These are phyloP conservation scores for Arachis monticola DNA, from an alignment of 331 rosid genomes.

Conservation along the genomic window DNA sequence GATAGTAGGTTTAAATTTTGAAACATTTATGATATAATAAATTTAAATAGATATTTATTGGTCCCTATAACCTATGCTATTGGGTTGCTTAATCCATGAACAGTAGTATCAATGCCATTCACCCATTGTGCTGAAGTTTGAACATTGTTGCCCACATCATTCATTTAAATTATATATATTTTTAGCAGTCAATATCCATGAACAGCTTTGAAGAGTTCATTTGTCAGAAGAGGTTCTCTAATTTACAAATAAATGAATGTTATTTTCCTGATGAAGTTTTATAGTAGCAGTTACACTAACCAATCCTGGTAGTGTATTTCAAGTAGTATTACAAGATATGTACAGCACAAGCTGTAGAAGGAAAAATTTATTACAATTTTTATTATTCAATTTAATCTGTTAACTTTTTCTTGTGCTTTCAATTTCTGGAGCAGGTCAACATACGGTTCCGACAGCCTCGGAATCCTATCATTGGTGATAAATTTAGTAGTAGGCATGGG, in stretches of 20 bases:
- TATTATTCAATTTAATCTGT: constrained; percentile 20
- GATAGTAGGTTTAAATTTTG: constrained; percentile 4
- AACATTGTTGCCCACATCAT: not conserved
- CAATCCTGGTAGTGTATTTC: not conserved
- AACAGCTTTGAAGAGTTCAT: constrained; percentile 5
- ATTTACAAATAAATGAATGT: not conserved
- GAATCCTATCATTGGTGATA: constrained; percentile 92
- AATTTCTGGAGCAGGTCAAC: constrained; percentile 62
- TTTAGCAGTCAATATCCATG: not conserved
- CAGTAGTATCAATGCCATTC: not conserved
- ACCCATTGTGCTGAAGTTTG: not conserved
- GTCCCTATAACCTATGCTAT: not conserved
- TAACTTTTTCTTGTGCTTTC: not conserved
- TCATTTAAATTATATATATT: not conserved
- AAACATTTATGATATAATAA: not conserved
- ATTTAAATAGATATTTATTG: not conserved
- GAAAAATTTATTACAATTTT: not conserved
- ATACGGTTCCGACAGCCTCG: constrained; percentile 96
- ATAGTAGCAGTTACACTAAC: not conserved
- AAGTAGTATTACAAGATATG: not conserved
- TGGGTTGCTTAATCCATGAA: not conserved
- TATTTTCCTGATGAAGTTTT: not conserved
- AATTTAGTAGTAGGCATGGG: constrained; percentile 99
- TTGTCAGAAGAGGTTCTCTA: not conserved
- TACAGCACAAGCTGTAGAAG: not conserved